phyloP scores from a whole-genome alignment of 352 stramenopile species.

The Phytophthora citrophthora region DNA sequence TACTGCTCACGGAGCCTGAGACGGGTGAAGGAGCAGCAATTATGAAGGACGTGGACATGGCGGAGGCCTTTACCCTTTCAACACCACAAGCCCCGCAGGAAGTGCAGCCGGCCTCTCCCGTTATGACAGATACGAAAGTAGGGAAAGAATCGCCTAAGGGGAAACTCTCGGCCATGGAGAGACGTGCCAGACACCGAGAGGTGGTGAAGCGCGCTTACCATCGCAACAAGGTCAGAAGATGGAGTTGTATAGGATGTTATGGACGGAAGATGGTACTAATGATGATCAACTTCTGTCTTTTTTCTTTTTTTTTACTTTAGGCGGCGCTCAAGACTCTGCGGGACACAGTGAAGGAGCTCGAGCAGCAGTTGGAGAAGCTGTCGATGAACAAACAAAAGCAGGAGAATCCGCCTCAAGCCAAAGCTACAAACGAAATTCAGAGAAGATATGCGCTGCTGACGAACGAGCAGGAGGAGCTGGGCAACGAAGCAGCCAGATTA shows the following conservation, averaged over 20 bases:
- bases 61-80: not conserved
- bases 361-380: constrained; percentile 55
- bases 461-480: constrained; percentile 47
- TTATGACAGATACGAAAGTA: constrained; percentile 1
- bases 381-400: constrained; percentile 29
- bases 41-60: not conserved
- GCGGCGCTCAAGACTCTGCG: constrained; percentile 56
- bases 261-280: not conserved
- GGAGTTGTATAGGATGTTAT: not conserved
- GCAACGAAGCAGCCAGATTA: constrained; percentile 48
- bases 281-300: constrained; percentile 15
- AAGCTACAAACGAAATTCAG: constrained; percentile 36
- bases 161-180: constrained; percentile 63
- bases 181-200: constrained; percentile 66
- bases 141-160: constrained; percentile 19
- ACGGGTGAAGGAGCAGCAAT: no score
- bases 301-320: constrained; percentile 26
- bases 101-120: constrained; percentile 14
- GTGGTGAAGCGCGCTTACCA: constrained; percentile 82
- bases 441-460: constrained; percentile 44
- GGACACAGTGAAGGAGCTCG: constrained; percentile 61
- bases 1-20: constrained; percentile 28
- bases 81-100: not conserved
- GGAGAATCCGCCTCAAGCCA: not conserved
- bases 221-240: constrained; percentile 61